A percentile compares a stretch with the other conserved stretches of the same genome.
These are phyloP conservation scores for Hypocreales sp. DNA, from an alignment of 2,329 filamentous ascomycete species.

Conservation along the genomic window DNA sequence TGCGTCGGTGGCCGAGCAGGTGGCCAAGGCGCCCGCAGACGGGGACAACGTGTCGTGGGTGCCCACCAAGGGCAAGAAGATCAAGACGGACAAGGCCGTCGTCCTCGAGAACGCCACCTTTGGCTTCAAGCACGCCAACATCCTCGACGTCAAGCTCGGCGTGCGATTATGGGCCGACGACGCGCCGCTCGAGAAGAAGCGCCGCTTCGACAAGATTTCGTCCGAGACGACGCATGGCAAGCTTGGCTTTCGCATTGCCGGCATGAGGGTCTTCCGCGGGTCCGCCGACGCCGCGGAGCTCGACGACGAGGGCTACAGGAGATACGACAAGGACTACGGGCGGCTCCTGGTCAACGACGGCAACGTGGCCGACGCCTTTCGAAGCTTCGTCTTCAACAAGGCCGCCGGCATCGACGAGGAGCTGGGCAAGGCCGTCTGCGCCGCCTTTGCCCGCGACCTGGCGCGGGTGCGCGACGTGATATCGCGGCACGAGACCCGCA, in stretches of 20 bases:
- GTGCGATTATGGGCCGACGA: conserved; percentile 72
- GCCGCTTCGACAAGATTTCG: conserved; percentile 43
- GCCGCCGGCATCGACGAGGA: conserved; percentile 42
- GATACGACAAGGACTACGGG: conserved; percentile 50
- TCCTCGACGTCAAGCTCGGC: conserved; percentile 87
- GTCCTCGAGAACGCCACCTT: conserved; percentile 73
- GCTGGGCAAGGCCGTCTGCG: conserved; percentile 37
- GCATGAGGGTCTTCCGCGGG: conserved; percentile 49
- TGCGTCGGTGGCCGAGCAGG: conserved; percentile 16
- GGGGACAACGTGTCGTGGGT: conserved; percentile 22
- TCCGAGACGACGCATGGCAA: conserved; percentile 42
- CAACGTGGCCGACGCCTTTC: conserved; percentile 39
- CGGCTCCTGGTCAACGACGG: conserved; percentile 32
- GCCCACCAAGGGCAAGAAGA: conserved; percentile 37
- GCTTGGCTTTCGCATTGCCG: conserved; percentile 47
- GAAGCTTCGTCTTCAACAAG: conserved; percentile 41
- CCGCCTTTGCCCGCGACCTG: conserved; percentile 37
- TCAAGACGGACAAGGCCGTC: conserved; percentile 65
- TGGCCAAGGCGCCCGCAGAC: conserved; percentile 8
- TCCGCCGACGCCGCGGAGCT: conserved; percentile 33
- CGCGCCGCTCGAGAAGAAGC: conserved; percentile 41
- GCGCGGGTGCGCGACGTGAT: conserved; percentile 35
- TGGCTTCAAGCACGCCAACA: conserved; percentile 73
- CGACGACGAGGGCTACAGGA: conserved; percentile 37
- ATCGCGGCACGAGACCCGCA: conserved; percentile 40